Evolutionary conservation across 345 rosid species (phyloP).

Genomic region (Bruguiera gymnorhiza): DNA sequence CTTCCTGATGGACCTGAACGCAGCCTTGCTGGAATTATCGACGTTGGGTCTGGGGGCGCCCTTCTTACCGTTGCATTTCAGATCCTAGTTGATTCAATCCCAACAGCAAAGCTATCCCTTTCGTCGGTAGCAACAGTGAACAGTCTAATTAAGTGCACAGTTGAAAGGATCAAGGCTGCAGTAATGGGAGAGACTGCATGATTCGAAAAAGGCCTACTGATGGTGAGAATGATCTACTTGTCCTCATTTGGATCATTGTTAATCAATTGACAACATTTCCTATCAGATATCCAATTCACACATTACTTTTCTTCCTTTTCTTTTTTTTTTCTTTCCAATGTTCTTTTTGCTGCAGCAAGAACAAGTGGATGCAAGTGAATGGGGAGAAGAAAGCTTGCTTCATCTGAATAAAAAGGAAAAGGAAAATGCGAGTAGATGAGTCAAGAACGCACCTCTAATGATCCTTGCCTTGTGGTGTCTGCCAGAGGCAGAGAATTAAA

Average conservation of each 20-base stretch:
- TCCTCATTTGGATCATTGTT: background rate
- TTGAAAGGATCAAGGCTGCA: constrained; percentile 75
- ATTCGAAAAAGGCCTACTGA: background rate
- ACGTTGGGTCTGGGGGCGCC: constrained; percentile 63
- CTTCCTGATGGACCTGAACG: constrained; percentile 63
- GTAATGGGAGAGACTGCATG: constrained; percentile 25
- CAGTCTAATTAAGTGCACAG: constrained; percentile 89
- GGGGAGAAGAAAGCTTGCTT: constrained; percentile 9
- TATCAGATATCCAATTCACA: background rate
- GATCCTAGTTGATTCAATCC: constrained; percentile 81
- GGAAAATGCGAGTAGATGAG: constrained; percentile 43
- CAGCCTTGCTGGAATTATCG: constrained; percentile 35
- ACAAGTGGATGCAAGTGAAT: background rate
- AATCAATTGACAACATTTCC: constrained; percentile 9
- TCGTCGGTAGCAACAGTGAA: constrained; percentile 91
- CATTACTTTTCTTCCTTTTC: background rate
- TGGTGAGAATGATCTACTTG: constrained; percentile 11
- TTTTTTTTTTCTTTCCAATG: background rate
- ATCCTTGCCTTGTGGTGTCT: constrained; percentile 37
- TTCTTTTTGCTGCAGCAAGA: background rate
- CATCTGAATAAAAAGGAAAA: background rate
- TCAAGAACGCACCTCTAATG: constrained; percentile 85
- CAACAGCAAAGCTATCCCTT: constrained; percentile 79
- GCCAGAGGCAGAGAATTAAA: constrained; percentile 16
- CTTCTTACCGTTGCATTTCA: constrained; percentile 89